phyloP scores from a whole-genome alignment of 2,329 filamentous ascomycete species.

The Tolypocladium pustulatum region DNA sequence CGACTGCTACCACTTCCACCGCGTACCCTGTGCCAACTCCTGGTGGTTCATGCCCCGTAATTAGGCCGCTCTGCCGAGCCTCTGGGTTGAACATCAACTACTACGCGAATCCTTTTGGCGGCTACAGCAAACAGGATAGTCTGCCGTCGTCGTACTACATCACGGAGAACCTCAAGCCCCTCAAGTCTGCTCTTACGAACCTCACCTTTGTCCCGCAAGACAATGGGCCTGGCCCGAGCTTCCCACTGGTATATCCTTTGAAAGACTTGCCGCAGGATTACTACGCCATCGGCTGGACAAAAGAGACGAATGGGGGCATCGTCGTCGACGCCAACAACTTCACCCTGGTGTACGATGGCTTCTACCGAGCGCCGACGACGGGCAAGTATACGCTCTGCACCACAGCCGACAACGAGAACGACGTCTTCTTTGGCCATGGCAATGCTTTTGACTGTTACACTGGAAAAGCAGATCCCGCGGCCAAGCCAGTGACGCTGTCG shows the following conservation, averaged over 20 bases:
- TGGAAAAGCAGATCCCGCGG: slow-evolving; percentile 2
- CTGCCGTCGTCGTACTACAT: slow-evolving; percentile 12
- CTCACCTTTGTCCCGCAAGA: slow-evolving; percentile 9
- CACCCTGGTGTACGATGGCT: slow-evolving; percentile 11
- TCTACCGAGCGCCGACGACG: slow-evolving; percentile 7
- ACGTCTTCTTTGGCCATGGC: slow-evolving; percentile 11
- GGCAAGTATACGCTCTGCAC: slow-evolving; percentile 10
- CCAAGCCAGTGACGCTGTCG: slow-evolving; percentile 4
- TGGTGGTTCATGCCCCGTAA: background rate
- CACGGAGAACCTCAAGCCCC: slow-evolving; percentile 6
- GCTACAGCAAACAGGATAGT: slow-evolving; percentile 8
- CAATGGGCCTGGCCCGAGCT: background rate
- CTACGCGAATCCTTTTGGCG: slow-evolving; percentile 10
- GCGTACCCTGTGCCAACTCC: background rate
- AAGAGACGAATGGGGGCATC: slow-evolving; percentile 7
- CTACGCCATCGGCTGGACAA: slow-evolving; percentile 6
- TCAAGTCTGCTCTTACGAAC: slow-evolving; percentile 5
- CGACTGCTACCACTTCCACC: background rate
- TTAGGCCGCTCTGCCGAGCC: background rate
- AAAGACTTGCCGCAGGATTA: slow-evolving; percentile 1
- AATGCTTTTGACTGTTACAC: slow-evolving; percentile 9
- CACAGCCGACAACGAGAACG: slow-evolving; percentile 12
- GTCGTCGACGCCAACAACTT: slow-evolving; percentile 13
- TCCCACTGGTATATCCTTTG: background rate
- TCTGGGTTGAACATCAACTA: slow-evolving; percentile 9